Conservation (phyloP, 208 protist species). For the Leptomonas pyrrhocoris region DNA sequence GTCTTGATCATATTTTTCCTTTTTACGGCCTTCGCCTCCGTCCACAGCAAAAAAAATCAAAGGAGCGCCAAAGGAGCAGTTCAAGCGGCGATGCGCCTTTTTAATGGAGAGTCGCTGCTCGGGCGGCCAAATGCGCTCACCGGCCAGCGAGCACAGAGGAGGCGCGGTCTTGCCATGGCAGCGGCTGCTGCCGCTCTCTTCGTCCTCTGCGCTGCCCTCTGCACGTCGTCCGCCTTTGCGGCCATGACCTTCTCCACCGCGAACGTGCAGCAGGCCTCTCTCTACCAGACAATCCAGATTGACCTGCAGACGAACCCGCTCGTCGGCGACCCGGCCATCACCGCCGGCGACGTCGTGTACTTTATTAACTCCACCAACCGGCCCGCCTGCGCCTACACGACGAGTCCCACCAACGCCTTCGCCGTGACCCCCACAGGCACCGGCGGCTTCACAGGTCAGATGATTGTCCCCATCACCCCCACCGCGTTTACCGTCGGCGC, state of each 20-base stretch:
- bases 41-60: too few relatives aligned
- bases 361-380: conserved; percentile 41
- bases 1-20: neutral
- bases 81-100: too few relatives aligned
- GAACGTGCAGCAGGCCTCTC: conserved; percentile 72
- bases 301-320: conserved; percentile 66
- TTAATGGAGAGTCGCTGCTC: too few relatives aligned
- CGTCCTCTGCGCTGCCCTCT: neutral
- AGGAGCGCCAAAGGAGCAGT: too few relatives aligned
- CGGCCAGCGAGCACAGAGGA: neutral
- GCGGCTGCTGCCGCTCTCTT: neutral
- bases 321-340: conserved; percentile 56
- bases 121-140: neutral
- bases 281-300: conserved; percentile 81
- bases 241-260: conserved; percentile 64
- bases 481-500: conserved; percentile 53
- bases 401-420: conserved; percentile 41
- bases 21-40: too few relatives aligned
- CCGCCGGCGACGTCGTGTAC: conserved; percentile 63
- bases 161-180: neutral
- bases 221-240: conserved; percentile 32
- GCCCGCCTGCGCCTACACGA: conserved; percentile 25
- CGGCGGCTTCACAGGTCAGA: conserved; percentile 48
- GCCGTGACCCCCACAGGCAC: conserved; percentile 35
- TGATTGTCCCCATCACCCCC: conserved; percentile 39